Evolutionary conservation across 768 basidiomycete genomes (phyloP).

Genomic region (Suillus discolor): DNA sequence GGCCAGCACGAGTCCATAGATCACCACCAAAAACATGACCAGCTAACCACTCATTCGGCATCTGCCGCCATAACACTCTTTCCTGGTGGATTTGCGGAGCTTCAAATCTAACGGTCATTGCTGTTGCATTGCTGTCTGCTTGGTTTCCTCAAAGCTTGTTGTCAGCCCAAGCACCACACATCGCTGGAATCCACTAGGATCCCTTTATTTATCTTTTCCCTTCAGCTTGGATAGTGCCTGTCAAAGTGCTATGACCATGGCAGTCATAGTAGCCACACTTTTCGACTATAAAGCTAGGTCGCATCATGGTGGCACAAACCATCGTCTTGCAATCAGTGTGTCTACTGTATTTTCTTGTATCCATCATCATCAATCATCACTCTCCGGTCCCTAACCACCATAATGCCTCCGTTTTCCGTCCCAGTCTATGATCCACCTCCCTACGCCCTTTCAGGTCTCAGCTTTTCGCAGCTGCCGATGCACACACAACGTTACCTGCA

Average conservation of each 20-base stretch:
- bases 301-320: not conserved
- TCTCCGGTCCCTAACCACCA: constrained; percentile 8
- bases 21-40: constrained; percentile 23
- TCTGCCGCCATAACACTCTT: constrained; percentile 5
- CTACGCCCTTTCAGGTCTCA: constrained; percentile 11
- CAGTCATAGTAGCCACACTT: not conserved
- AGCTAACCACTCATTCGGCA: constrained; percentile 9
- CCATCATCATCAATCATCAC: constrained; percentile 1
- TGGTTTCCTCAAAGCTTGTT: not conserved
- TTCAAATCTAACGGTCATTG: not conserved
- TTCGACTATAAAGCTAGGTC: not conserved
- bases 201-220: not conserved
- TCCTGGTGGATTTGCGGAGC: not conserved
- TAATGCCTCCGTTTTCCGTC: constrained; percentile 4
- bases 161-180: not conserved
- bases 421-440: constrained; percentile 9
- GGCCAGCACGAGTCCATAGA: constrained; percentile 34
- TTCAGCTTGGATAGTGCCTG: not conserved
- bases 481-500: constrained; percentile 7
- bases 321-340: not conserved
- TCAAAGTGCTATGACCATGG: constrained; percentile 1
- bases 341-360: not conserved
- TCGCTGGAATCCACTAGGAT: not conserved
- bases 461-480: constrained; percentile 10
- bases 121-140: not conserved